Evolutionary conservation across 176 grass and related monocot genomes (phyloP), one percentile per base, ranked within the genome.

Genomic region (Saccharum officinarum): DNA sequence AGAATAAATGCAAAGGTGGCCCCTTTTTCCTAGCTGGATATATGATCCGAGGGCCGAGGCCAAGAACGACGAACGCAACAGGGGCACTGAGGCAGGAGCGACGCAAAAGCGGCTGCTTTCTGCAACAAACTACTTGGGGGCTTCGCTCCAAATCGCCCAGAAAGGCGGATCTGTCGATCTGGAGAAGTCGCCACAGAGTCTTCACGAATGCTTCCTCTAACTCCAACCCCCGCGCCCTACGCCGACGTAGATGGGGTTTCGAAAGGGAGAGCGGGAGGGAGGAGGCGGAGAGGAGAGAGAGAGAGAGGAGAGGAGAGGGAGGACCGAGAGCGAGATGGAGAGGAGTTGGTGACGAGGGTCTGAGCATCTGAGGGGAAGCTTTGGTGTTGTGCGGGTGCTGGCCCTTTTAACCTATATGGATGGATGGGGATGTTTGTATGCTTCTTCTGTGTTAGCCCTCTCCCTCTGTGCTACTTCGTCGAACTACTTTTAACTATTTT

Each of bases 331-430:
- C 61, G 81, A 77, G 89, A 39, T 20, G 89, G 63, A 71, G 63
- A 76, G 63, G 64, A 40, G 14, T 8, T 37, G 80, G 40, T 47
- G 72, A 64, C 31, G 77, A 31, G 57, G 57, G 57, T 4, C 57
- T 61, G 7, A 59, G 28, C 28, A 0, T 28, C 28, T 37, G 37
- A 15, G 64, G 26, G 7, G 61, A 63, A 41, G 70, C 41, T 84
- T 39, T 33, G 68, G 42, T 28, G 66, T 22, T 83, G 80, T 72
- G 74, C 67, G 65, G 73, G 62, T 42, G 80, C 33, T 84, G 70
- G 89, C 20, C 81, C 71, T 91, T 91, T 91, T 88, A 88, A 85
- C 89, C 81, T 91, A 87, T 91, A 87, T 72, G 77, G 85, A 66
- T 46, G 77, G 85, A 81, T 71, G 80, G 39, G 39, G 66, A 37